A percentile compares a stretch with the other conserved stretches of the same genome.
These are phyloP conservation scores for Cryphonectria carpinicola DNA, from an alignment of 2,329 filamentous ascomycete genomes.

Conservation along the genomic window DNA sequence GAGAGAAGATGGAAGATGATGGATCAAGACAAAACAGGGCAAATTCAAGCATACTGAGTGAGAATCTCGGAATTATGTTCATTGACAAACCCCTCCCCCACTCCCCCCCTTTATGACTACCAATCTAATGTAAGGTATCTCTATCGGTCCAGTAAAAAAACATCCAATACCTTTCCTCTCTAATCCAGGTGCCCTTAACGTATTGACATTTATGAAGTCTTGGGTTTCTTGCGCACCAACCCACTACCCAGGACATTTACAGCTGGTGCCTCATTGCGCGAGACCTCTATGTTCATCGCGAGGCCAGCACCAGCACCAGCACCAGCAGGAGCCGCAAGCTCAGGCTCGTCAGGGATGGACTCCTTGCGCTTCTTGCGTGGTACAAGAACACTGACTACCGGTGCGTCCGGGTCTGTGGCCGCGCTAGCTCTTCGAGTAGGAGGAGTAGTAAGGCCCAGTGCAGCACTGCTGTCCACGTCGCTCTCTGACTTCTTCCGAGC, in stretches of 20 bases:
- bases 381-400: constrained; percentile 17
- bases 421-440: neutral
- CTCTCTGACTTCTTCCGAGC: constrained; percentile 22
- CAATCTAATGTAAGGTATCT: constrained; percentile 21
- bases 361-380: constrained; percentile 29
- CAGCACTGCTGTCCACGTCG: neutral
- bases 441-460: constrained; percentile 12
- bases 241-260: constrained; percentile 43
- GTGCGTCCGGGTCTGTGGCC: neutral
- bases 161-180: neutral
- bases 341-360: constrained; percentile 24
- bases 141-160: constrained; percentile 6
- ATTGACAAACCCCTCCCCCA: neutral
- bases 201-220: constrained; percentile 11
- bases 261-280: constrained; percentile 21
- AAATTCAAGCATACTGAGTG: neutral
- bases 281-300: constrained; percentile 23
- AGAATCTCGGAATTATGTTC: neutral
- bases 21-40: neutral
- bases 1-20: neutral
- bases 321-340: neutral
- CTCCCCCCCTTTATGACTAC: constrained; percentile 9
- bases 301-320: neutral
- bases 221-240: constrained; percentile 52
- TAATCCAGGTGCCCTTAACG: neutral